These are phyloP conservation scores for Phyllosticta citriasiana DNA, from an alignment of 2,329 filamentous ascomycete species.

Conservation along the genomic window DNA sequence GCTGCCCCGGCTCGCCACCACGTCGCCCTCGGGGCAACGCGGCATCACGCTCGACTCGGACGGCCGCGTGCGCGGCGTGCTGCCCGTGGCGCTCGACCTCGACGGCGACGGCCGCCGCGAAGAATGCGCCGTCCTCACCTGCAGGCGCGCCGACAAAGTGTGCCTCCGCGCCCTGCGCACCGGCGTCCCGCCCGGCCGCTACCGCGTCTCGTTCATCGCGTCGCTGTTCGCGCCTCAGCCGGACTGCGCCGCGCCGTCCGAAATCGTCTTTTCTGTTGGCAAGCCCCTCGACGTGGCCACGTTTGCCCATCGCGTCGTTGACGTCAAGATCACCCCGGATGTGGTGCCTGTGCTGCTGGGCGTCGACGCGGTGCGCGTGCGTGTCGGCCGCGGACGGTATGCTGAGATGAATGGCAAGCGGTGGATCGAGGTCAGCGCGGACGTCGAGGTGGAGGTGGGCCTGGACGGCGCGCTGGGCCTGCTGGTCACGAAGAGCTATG, in stretches of 20 bases:
- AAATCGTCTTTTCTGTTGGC: slow-evolving; percentile 28
- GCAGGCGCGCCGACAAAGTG: slow-evolving; percentile 21
- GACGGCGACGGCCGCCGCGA: slow-evolving; percentile 26
- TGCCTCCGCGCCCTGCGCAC: slow-evolving; percentile 27
- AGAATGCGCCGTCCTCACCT: slow-evolving; percentile 27
- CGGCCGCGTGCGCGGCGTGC: slow-evolving; percentile 21
- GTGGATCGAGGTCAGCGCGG: slow-evolving; percentile 29
- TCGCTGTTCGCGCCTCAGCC: slow-evolving; percentile 16
- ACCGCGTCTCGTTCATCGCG: slow-evolving; percentile 26
- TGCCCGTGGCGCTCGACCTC: slow-evolving; percentile 26
- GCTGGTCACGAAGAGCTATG: slow-evolving; percentile 25
- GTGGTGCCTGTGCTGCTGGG: slow-evolving; percentile 27
- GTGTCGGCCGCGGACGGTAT: slow-evolving; percentile 22
- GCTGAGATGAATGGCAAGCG: slow-evolving; percentile 21
- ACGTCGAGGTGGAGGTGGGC: slow-evolving; percentile 26
- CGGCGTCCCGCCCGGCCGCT: slow-evolving; percentile 27
- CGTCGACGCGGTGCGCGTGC: slow-evolving; percentile 27
- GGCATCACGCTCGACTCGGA: slow-evolving; percentile 20
- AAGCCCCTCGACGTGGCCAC: slow-evolving; percentile 24
- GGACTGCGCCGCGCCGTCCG: slow-evolving; percentile 16
- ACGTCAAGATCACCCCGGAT: slow-evolving; percentile 29
- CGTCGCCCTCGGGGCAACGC: slow-evolving; percentile 22
- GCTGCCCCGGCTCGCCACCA: slow-evolving; percentile 17
- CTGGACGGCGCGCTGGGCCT: slow-evolving; percentile 28
- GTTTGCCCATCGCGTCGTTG: slow-evolving; percentile 24